These are phyloP conservation scores for Sophora flavescens DNA, from an alignment of 306 rosid species.

Conservation along the genomic window DNA sequence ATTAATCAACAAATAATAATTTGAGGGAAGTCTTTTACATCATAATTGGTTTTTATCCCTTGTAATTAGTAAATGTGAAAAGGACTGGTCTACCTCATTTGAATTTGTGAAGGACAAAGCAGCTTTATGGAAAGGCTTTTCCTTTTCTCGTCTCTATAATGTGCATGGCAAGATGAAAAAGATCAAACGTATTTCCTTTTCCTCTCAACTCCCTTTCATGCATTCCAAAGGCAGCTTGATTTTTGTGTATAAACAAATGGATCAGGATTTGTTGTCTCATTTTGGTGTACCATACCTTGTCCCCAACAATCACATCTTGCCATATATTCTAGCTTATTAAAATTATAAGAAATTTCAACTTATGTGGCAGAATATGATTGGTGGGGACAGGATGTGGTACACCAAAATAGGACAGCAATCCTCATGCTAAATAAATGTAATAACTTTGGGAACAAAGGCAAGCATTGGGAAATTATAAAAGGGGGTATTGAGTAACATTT, in stretches of 20 bases:
- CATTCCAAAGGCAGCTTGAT: conserved; percentile 54
- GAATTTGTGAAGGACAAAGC: conserved; percentile 63
- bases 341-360: no score
- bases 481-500: conserved; percentile 39
- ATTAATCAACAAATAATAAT: conserved; percentile 38
- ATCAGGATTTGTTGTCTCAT: no score
- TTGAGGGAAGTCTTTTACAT: conserved; percentile 46
- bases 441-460: conserved; percentile 38
- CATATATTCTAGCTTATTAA: no score
- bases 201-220: conserved; percentile 58
- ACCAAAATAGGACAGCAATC: no score
- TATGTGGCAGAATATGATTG: no score
- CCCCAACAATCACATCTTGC: no score
- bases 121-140: conserved; percentile 65
- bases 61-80: conserved; percentile 58
- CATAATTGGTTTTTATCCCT: conserved; percentile 37
- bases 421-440: neutral
- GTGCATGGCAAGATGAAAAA: conserved; percentile 67
- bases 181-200: conserved; percentile 63
- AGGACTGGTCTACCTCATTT: conserved; percentile 61
- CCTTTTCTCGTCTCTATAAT: conserved; percentile 55
- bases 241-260: conserved; percentile 16
- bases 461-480: conserved; percentile 42
- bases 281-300: no score
- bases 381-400: no score